Base-by-base conservation (phyloP, 2,329 filamentous ascomycete species). In the Xylariales sp. region DNA sequence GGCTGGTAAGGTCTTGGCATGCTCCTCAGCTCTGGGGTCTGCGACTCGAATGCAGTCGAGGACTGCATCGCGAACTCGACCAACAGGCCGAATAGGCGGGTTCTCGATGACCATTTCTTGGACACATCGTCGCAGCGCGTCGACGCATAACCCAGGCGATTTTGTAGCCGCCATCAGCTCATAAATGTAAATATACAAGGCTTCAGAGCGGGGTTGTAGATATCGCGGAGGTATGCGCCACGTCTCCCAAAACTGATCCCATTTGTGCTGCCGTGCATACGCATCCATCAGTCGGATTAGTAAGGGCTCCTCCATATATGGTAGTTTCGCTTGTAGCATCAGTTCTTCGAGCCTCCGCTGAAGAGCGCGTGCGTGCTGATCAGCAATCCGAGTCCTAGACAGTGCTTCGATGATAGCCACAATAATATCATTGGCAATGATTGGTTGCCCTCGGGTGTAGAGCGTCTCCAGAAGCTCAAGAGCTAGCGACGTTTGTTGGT, bases 91-190 rank as follows among this genome's bases (percentile, higher is more conserved):
- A 12, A 86, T 66, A 0, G 65, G 61, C 1, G 73, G 71, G 1
- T 66, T 46, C 54, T 86, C 81, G 34, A 62, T 58, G 14, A 65
- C 47, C 76, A 86, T 82, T 53, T 82, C 78, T 2, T 70, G 67
- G n/a, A 77, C 67, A 54, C 73, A 75, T 46, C 64, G 70, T n/a
- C 69, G 70, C 46, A 77, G 61, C 16, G 65, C 71, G 44, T 67
- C 65, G 40, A 60, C 68, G 56, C 68, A 80, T 46, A 64, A 57
- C 35, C 43, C 51, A 42, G 68, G 60, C 47, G 74, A 62, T 0
- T 59, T 51, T 0, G 70, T 68, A 4, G 63, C 54, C 1, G 73
- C 70, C 40, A 80, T 66, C 20, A 65, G 54, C 11, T 57, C 49
- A 53, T 78, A 83, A 19, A 80, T 62, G 24, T 72, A 61, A 3